Conservation (phyloP, 2,329 filamentous ascomycete genomes). For the Phyllosticta capitalensis region DNA sequence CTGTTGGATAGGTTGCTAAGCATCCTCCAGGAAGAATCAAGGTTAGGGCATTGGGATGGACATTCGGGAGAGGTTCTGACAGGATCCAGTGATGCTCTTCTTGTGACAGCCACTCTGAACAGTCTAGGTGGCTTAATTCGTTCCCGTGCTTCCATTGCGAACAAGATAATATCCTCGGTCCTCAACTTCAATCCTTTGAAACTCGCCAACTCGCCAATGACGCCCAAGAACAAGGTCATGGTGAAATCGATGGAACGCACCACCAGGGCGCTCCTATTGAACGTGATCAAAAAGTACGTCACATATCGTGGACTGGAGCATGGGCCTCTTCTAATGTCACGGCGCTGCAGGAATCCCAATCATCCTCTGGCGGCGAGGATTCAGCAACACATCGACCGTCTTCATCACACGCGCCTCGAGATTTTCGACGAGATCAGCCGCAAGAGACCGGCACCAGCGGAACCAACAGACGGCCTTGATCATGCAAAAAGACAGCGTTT, state of each 20-base stretch:
- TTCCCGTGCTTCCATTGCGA: constrained; percentile 68
- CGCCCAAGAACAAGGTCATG: constrained; percentile 68
- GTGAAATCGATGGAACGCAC: constrained; percentile 94
- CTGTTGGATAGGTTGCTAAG: constrained; percentile 79
- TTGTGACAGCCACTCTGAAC: constrained; percentile 88
- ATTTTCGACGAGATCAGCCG: constrained; percentile 68
- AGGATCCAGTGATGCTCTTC: constrained; percentile 61
- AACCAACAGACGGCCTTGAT: constrained; percentile 64
- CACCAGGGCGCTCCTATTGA: constrained; percentile 70
- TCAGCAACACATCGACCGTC: constrained; percentile 75
- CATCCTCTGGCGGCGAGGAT: constrained; percentile 68
- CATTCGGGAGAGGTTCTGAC: constrained; percentile 17
- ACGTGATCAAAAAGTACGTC: constrained; percentile 66
- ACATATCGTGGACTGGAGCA: constrained; percentile 5
- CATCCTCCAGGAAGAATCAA: constrained; percentile 76
- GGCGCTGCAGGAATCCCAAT: constrained; percentile 57
- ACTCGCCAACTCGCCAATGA: constrained; percentile 66
- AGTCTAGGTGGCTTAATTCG: constrained; percentile 75
- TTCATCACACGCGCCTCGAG: constrained; percentile 68
- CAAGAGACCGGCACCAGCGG: constrained; percentile 64
- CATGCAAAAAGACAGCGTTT: constrained; percentile 72
- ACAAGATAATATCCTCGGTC: constrained; percentile 75
- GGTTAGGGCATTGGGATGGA: constrained; percentile 43
- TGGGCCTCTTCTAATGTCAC: neutral
- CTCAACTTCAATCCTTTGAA: constrained; percentile 88